phyloP scores from a whole-genome alignment of 2,329 filamentous ascomycete genomes.

The Aspergillus quadrilineatus region DNA sequence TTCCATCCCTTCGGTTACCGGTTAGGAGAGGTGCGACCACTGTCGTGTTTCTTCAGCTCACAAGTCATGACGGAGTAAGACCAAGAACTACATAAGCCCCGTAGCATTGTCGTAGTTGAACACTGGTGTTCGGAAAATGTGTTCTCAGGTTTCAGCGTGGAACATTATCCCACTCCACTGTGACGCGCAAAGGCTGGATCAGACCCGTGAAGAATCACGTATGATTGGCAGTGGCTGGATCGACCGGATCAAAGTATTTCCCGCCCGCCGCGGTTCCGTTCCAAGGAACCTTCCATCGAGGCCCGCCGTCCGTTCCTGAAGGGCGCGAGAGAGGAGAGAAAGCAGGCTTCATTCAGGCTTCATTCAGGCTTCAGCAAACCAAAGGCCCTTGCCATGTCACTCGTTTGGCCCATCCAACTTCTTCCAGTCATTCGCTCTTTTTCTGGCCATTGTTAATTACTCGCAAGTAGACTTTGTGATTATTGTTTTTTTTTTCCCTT shows the following conservation, averaged over 20 bases:
- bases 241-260: slow-evolving; percentile 1
- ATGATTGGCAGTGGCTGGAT: slow-evolving; percentile 4
- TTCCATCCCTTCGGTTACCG: not conserved
- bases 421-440: slow-evolving; percentile 33
- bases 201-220: not conserved
- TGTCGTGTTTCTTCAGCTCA: not conserved
- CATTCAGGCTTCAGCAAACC: slow-evolving; percentile 4
- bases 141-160: not conserved
- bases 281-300: slow-evolving; percentile 3
- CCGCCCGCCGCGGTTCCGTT: not conserved
- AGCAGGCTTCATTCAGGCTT: not conserved
- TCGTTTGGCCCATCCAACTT: slow-evolving; percentile 27
- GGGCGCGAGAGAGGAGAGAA: not conserved
- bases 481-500: slow-evolving; percentile 12
- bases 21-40: not conserved
- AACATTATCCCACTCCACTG: slow-evolving; percentile 1
- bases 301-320: slow-evolving; percentile 3
- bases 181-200: slow-evolving; percentile 1
- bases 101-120: not conserved
- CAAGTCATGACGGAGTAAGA: not conserved
- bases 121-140: not conserved
- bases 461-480: slow-evolving; percentile 13
- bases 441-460: slow-evolving; percentile 17
- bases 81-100: not conserved
- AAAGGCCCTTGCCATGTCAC: slow-evolving; percentile 28